phyloP scores from a whole-genome alignment of 306 rosid species.

The Purshia tridentata region DNA sequence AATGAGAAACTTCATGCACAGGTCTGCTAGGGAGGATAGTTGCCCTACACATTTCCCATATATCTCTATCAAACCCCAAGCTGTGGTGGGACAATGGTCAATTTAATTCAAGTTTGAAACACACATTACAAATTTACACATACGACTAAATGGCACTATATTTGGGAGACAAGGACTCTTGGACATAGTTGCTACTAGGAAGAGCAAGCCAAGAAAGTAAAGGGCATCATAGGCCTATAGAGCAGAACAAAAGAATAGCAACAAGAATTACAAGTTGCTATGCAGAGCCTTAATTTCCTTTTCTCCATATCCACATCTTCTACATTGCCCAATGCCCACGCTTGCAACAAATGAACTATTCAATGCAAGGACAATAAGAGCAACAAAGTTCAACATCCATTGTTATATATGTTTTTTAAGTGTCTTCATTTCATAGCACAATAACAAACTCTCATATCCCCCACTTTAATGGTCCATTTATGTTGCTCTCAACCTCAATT shows the following conservation, averaged over 20 bases:
- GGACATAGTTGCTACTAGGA: constrained; percentile 1
- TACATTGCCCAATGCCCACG: background rate
- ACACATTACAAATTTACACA: background rate
- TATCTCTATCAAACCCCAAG: background rate
- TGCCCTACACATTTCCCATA: background rate
- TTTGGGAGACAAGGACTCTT: constrained; percentile 3
- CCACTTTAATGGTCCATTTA: background rate
- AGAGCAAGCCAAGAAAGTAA: constrained; percentile 7
- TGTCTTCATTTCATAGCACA: constrained; percentile 5
- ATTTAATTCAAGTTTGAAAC: background rate
- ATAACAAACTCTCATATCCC: background rate
- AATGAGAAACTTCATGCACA: background rate
- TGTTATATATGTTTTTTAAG: background rate
- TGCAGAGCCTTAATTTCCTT: constrained; percentile 13
- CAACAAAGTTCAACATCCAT: constrained; percentile 5
- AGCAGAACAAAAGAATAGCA: constrained; percentile 13
- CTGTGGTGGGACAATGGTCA: constrained; percentile 9
- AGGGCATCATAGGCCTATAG: constrained; percentile 2
- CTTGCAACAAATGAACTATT: constrained; percentile 3
- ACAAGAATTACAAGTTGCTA: constrained; percentile 9
- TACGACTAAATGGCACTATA: background rate
- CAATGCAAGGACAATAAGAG: background rate
- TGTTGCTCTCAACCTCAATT: background rate
- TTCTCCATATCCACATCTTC: background rate
- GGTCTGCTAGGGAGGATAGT: background rate